A percentile compares a stretch with the other conserved stretches of the same genome.
phyloP scores from a whole-genome alignment of 768 basidiomycete species.

The Favolaschia claudopus region DNA sequence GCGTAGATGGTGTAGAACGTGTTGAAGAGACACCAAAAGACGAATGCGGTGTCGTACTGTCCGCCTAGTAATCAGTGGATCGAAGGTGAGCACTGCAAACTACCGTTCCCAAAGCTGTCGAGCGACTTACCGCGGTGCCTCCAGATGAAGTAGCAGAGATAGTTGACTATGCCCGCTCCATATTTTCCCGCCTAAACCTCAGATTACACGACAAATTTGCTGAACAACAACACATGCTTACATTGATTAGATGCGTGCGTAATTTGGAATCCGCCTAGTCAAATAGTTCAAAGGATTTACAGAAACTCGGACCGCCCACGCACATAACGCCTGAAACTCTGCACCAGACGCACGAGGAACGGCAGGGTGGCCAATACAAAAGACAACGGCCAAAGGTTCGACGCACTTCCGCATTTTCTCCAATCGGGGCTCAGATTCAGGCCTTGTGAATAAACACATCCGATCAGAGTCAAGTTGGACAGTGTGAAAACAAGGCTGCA shows the following conservation, averaged over 20 bases:
- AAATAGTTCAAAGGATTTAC: too few relatives aligned
- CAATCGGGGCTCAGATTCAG: constrained; percentile 57
- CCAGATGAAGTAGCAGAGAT: constrained; percentile 81
- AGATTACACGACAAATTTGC: background rate
- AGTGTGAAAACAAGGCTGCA: constrained; percentile 82
- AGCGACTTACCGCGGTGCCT: constrained; percentile 65
- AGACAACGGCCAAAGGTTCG: constrained; percentile 67
- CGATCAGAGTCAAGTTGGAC: constrained; percentile 75
- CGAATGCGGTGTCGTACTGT: constrained; percentile 58
- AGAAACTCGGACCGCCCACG: too few relatives aligned
- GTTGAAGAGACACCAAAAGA: constrained; percentile 72
- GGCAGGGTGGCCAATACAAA: constrained; percentile 72
- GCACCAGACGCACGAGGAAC: constrained; percentile 77
- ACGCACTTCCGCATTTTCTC: constrained; percentile 52
- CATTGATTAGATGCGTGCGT: constrained; percentile 87
- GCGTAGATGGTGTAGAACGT: constrained; percentile 74
- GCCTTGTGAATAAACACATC: constrained; percentile 70
- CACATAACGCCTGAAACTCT: constrained; percentile 87
- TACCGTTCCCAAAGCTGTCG: too few relatives aligned
- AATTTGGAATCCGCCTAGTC: constrained; percentile 81
- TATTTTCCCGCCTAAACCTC: constrained; percentile 87
- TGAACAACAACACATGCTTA: constrained; percentile 36
- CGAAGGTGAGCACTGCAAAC: too few relatives aligned
- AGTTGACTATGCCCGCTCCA: constrained; percentile 66
- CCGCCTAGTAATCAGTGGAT: constrained; percentile 36